Percentiles rank a stretch among this genome's conserved stretches.
Evolutionary conservation across 192 early-diverging fungal species (phyloP).

Genomic region (Entomortierella chlamydospora): DNA sequence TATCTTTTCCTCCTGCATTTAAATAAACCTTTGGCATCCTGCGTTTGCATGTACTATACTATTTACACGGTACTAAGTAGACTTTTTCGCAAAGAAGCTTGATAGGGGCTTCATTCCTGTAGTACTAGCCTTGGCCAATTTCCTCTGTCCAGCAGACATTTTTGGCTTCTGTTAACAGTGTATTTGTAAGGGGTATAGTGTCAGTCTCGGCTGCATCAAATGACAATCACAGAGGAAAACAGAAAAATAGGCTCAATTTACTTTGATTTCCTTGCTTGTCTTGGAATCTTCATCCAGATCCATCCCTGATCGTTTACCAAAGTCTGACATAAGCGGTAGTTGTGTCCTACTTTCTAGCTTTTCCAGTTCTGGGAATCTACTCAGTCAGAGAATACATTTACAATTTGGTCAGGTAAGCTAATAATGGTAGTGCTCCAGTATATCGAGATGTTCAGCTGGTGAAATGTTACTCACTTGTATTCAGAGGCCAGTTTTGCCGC

Average conservation of each 20-base stretch:
- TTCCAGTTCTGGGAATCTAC: slow-evolving; percentile 45
- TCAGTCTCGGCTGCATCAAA: too few species aligned
- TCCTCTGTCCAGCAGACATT: slow-evolving; percentile 55
- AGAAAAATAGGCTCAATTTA: too few species aligned
- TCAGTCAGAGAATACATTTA: neutral
- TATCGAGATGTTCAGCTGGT: too few species aligned
- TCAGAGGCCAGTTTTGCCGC: slow-evolving; percentile 24
- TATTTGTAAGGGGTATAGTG: too few species aligned
- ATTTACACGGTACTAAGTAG: neutral
- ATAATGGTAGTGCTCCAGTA: too few species aligned
- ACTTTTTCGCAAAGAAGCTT: slow-evolving; percentile 60
- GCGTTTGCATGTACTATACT: too few species aligned
- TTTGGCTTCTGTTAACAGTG: slow-evolving; percentile 60
- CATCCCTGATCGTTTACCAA: slow-evolving; percentile 46
- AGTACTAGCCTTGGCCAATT: slow-evolving; percentile 59
- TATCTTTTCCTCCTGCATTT: too few species aligned
- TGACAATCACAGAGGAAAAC: too few species aligned
- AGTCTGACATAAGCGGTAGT: slow-evolving; percentile 21
- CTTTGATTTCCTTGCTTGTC: slow-evolving; percentile 37
- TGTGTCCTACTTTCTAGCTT: slow-evolving; percentile 46
- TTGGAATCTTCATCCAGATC: slow-evolving; percentile 42
- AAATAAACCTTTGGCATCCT: too few species aligned
- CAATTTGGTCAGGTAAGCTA: too few species aligned
- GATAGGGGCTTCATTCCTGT: slow-evolving; percentile 61
- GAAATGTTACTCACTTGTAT: slow-evolving; percentile 38